phyloP scores from a whole-genome alignment of 192 early-diverging fungal genomes.

The Backusella psychrophila region DNA sequence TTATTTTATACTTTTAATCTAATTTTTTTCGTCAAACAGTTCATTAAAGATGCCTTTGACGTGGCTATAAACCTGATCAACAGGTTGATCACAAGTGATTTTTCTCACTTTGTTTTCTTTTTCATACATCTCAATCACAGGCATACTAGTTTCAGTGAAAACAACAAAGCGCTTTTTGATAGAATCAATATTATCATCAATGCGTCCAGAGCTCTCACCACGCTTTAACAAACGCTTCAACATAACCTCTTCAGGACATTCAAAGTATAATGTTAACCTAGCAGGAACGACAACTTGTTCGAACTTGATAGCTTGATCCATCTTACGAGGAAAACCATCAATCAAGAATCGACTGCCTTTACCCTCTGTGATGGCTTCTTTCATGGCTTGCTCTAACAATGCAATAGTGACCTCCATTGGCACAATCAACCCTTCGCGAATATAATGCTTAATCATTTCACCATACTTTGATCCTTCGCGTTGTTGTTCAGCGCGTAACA shows the following conservation, averaged over 20 bases:
- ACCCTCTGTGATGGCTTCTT: constrained; percentile 51
- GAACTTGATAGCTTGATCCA: constrained; percentile 93
- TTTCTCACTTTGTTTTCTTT: constrained; percentile 79
- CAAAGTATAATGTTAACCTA: constrained; percentile 85
- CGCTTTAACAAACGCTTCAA: constrained; percentile 87
- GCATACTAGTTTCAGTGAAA: constrained; percentile 82
- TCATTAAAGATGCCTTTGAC: constrained; percentile 15
- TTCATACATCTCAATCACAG: constrained; percentile 84
- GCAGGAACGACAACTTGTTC: constrained; percentile 78
- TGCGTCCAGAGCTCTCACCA: constrained; percentile 90
- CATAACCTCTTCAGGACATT: constrained; percentile 94
- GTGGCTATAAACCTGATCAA: constrained; percentile 11
- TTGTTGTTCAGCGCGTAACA: constrained; percentile 89
- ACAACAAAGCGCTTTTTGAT: constrained; percentile 95
- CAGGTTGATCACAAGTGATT: constrained; percentile 42
- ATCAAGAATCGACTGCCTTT: constrained; percentile 78
- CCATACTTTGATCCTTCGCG: constrained; percentile 82
- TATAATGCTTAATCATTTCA: constrained; percentile 88
- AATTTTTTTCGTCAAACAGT: constrained; percentile 11
- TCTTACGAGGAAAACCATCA: constrained; percentile 94
- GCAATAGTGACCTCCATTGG: constrained; percentile 94
- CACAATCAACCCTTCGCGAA: constrained; percentile 93
- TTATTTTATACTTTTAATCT: not conserved
- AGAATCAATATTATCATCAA: constrained; percentile 94
- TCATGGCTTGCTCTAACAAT: constrained; percentile 89